These are phyloP conservation scores for Phytophthora tubulina DNA, from an alignment of 352 stramenopile species.

Conservation along the genomic window DNA sequence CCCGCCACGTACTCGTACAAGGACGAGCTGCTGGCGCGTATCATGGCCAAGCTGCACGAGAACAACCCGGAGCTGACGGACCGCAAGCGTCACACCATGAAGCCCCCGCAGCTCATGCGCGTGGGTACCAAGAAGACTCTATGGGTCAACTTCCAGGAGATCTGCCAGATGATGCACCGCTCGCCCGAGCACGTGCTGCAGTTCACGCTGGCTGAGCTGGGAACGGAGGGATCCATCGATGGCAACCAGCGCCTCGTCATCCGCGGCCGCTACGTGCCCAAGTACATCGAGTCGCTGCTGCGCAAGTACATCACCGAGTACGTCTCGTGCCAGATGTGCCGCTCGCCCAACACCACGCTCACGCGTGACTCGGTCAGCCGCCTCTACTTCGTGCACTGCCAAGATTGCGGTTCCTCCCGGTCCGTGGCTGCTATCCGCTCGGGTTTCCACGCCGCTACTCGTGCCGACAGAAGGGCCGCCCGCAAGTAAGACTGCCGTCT, in stretches of 20 bases:
- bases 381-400: conserved; percentile 99
- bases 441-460: conserved; percentile 97
- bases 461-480: conserved; percentile 85
- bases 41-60: conserved; percentile 95
- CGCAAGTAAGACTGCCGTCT: conserved; percentile 75
- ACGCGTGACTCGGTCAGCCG: conserved; percentile 96
- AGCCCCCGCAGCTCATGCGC: conserved; percentile 90
- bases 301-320: conserved; percentile 99
- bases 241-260: conserved; percentile 99
- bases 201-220: conserved; percentile 99
- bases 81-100: conserved; percentile 95
- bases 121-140: conserved; percentile 98
- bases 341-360: conserved; percentile 98
- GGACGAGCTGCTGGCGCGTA: conserved; percentile 94
- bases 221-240: conserved; percentile 99
- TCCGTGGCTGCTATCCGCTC: conserved; percentile 98
- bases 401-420: conserved; percentile 96
- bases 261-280: conserved; percentile 97
- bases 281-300: conserved; percentile 99
- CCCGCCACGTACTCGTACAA: conserved; percentile 95
- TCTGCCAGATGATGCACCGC: conserved; percentile 98
- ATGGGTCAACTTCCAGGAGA: conserved; percentile 99
- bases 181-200: conserved; percentile 98
- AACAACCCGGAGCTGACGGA: conserved; percentile 97
- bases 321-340: conserved; percentile 99